phyloP scores from a whole-genome alignment of 805 yeast genomes.

The Sungouiozyma intestinalis region DNA sequence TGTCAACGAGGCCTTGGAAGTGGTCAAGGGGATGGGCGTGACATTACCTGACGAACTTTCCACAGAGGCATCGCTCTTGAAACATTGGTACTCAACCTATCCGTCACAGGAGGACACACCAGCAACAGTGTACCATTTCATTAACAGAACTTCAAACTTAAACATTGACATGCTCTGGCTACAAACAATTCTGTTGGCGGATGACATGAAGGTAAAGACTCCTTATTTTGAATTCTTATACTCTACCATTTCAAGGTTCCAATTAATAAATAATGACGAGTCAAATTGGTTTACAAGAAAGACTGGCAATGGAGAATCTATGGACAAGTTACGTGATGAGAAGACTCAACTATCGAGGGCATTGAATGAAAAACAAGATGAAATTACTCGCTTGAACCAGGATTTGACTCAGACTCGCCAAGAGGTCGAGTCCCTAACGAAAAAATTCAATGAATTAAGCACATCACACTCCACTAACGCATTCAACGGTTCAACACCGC shows the following conservation, averaged over 20 bases:
- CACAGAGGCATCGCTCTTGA: constrained; percentile 46
- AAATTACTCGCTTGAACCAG: constrained; percentile 2
- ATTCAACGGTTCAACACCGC: neutral
- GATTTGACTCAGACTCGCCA: neutral
- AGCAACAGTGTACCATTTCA: constrained; percentile 52
- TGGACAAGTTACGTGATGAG: constrained; percentile 5
- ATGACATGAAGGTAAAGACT: constrained; percentile 72
- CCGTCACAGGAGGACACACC: constrained; percentile 34
- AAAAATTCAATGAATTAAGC: neutral
- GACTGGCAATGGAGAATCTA: constrained; percentile 2
- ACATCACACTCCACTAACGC: neutral
- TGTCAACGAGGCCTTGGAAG: constrained; percentile 56
- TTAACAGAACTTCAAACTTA: constrained; percentile 34
- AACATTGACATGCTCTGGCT: constrained; percentile 64
- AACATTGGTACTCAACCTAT: constrained; percentile 40
- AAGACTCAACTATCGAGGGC: constrained; percentile 7
- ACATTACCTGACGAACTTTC: constrained; percentile 51
- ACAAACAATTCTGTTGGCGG: constrained; percentile 81
- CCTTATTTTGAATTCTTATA: constrained; percentile 84
- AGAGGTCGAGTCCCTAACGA: constrained; percentile 2
- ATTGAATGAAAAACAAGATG: constrained; percentile 4
- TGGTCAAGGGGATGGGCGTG: constrained; percentile 65
- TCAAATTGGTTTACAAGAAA: constrained; percentile 23
- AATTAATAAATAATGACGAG: constrained; percentile 35
- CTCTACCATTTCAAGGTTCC: constrained; percentile 58